phyloP scores from a whole-genome alignment of 2,329 filamentous ascomycete genomes.

The Pseudogymnoascus sp. region DNA sequence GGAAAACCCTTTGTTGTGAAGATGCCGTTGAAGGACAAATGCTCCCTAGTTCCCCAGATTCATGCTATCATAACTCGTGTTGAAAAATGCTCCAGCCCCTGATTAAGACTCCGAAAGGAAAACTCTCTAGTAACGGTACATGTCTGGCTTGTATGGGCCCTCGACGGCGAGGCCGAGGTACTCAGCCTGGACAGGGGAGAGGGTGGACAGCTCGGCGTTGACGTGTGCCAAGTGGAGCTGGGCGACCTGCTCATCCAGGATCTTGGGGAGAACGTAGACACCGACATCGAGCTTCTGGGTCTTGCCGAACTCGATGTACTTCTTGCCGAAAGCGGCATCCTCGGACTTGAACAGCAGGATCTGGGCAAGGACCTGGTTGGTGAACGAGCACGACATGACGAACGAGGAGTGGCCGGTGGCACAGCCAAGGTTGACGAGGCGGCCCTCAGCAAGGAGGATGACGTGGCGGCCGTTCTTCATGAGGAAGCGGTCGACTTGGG shows the following conservation, averaged over 20 bases:
- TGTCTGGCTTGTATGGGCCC: slow-evolving; percentile 95
- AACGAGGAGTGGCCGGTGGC: slow-evolving; percentile 99
- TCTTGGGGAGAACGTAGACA: slow-evolving; percentile 97
- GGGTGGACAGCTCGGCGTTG: slow-evolving; percentile 87
- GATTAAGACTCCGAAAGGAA: slow-evolving; percentile 19
- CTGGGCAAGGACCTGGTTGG: slow-evolving; percentile 99
- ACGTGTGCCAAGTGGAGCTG: slow-evolving; percentile 87
- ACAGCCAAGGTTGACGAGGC: slow-evolving; percentile 98
- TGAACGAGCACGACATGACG: slow-evolving; percentile 99
- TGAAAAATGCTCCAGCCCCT: slow-evolving; percentile 26
- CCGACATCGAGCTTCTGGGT: slow-evolving; percentile 82
- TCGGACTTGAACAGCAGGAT: slow-evolving; percentile 95
- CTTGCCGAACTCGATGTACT: slow-evolving; percentile 95
- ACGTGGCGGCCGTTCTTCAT: slow-evolving; percentile 93
- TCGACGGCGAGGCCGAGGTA: slow-evolving; percentile 82
- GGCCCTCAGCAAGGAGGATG: slow-evolving; percentile 96
- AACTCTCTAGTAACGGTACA: slow-evolving; percentile 40
- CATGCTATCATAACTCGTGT: slow-evolving; percentile 41
- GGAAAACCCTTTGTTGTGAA: slow-evolving; percentile 21
- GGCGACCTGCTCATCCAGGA: slow-evolving; percentile 97
- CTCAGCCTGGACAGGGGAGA: slow-evolving; percentile 82
- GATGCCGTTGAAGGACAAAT: slow-evolving; percentile 59
- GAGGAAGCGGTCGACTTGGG: slow-evolving; percentile 96
- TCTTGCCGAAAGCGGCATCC: slow-evolving; percentile 79
- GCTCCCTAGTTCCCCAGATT: slow-evolving; percentile 15